Base-by-base conservation (phyloP, 768 basidiomycete species). In the Candolleomyces eurysporus region DNA sequence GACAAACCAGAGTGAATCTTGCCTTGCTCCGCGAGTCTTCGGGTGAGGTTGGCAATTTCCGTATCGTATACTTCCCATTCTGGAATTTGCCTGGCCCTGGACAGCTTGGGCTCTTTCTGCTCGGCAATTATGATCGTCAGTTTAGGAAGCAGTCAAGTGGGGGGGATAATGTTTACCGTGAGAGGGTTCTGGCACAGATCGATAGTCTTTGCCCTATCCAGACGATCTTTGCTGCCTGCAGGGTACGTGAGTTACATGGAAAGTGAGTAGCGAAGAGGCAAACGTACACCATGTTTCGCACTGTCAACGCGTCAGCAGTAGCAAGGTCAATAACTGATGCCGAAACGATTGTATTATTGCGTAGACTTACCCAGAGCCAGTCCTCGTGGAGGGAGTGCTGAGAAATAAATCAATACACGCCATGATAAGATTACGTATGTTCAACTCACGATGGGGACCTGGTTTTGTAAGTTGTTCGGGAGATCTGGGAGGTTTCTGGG, bases 241-340 rank as follows among this genome's bases (percentile, higher is more conserved):
- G 31, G 60, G 21, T 3, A 40, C 36, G 57, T 60, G 1, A 59
- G 40, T 21, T 1, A 11, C 16, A 30, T 32, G 30, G 45, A 19
- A 8, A 42, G 36, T 11, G 8, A 57, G 52, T 26, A 48, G 10
- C 26, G 10, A 45, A 51, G 22, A 46, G 1, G 36, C 13, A 1
- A 49, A 79, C 87, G 62, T 84, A 86, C 97, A 99, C 97, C 97
- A 98, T 0, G 96, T 98, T 80, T 98, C 96, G 71, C 96, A 98
- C 92, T 94, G 54, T 58, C 19, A 56, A 21, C 10, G 46, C 36
- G 5, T 26, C 26, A 26, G 26, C 26, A 26, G 26, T 26, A 43
- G 54, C 19, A 48, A 9, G 39, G 4, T n/a, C 61, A 31, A 31
- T 49, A 50, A n/a, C 17, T 26, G 31, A 3, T 31, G 9, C n/a